These are phyloP conservation scores for Prunus dulcis DNA, from an alignment of 306 rosid species.

Conservation along the genomic window DNA sequence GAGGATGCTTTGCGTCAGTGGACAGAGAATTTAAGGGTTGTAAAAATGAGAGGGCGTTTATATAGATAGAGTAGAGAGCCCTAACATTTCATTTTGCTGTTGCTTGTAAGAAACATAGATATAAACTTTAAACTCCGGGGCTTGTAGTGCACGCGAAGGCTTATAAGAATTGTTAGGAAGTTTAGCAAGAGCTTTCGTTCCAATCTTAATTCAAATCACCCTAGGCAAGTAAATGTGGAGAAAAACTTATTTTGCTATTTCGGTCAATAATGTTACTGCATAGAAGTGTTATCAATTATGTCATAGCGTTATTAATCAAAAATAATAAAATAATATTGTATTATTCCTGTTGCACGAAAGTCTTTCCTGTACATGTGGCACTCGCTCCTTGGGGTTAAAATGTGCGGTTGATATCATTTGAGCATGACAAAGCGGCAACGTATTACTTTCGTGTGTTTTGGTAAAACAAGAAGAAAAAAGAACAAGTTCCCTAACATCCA, in stretches of 20 bases:
- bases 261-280: fast-evolving
- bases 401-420: too few species aligned
- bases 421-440: too few species aligned
- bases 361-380: too few species aligned
- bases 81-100: constrained; percentile 7
- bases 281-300: fast-evolving
- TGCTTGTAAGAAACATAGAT: constrained; percentile 36
- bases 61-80: constrained; percentile 1
- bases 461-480: too few species aligned
- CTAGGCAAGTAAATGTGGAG: fast-evolving
- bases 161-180: constrained; percentile 6
- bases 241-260: too few species aligned
- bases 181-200: constrained; percentile 7
- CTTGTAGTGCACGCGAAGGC: constrained; percentile 53
- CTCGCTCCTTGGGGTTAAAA: too few species aligned
- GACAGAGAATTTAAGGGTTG: not conserved
- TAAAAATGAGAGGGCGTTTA: not conserved
- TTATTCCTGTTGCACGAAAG: fast-evolving
- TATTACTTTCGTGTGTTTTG: too few species aligned
- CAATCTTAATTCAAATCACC: not conserved
- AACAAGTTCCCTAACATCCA: too few species aligned
- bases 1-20: not conserved
- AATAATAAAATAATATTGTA: too few species aligned
- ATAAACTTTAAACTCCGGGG: not conserved
- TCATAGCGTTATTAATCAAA: fast-evolving